A percentile compares a stretch with the other conserved stretches of the same genome.
Conservation (phyloP, 495 filamentous ascomycete species). For the Trichoderma erinaceum region DNA sequence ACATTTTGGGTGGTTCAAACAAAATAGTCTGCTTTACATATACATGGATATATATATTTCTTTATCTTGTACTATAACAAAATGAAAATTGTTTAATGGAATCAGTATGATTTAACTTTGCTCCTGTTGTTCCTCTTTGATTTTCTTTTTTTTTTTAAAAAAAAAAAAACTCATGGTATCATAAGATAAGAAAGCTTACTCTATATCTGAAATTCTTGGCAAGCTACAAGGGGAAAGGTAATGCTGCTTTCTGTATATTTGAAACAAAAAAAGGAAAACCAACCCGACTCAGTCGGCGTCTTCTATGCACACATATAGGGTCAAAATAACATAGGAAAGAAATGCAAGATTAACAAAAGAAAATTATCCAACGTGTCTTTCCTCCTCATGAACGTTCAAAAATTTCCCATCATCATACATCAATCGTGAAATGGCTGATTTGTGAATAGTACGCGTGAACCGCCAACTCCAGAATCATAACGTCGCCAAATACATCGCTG, state of each 20-base stretch:
- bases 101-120: background rate
- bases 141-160: background rate
- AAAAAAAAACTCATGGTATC: background rate
- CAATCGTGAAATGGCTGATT: slow-evolving; percentile 61
- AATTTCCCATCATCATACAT: slow-evolving; percentile 39
- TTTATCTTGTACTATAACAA: background rate
- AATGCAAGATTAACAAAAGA: background rate
- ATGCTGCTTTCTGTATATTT: background rate
- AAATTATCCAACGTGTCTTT: background rate
- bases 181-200: background rate
- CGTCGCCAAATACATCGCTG: slow-evolving; percentile 55
- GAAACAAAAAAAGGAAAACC: background rate
- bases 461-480: slow-evolving; percentile 56
- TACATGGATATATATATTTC: background rate
- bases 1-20: slow-evolving; percentile 10
- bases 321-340: background rate
- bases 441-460: slow-evolving; percentile 63
- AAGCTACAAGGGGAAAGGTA: background rate
- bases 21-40: background rate
- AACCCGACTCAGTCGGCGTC: background rate
- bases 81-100: background rate
- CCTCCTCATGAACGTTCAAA: background rate
- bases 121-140: background rate
- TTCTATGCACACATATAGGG: slow-evolving; percentile 1
- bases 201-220: background rate